phyloP scores from a whole-genome alignment of 768 basidiomycete genomes.

The Psilocybe tampanensis region DNA sequence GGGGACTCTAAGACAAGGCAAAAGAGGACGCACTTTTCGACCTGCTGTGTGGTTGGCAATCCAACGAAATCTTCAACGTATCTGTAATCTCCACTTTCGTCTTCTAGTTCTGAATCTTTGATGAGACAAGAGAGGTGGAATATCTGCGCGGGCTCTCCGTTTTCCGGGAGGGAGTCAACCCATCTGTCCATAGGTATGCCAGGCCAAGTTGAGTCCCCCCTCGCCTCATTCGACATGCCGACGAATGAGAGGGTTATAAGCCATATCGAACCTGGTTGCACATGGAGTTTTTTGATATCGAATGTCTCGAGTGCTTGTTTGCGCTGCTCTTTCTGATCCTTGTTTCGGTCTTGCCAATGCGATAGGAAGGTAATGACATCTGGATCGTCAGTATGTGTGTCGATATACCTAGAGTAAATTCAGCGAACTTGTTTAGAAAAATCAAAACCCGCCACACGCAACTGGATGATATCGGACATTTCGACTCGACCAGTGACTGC shows the following conservation, averaged over 20 bases:
- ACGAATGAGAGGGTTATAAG: slow-evolving; percentile 4
- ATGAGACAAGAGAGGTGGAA: slow-evolving; percentile 12
- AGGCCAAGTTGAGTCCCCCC: not conserved
- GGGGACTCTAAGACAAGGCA: not conserved
- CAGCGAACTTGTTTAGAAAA: not conserved
- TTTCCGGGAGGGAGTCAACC: not conserved
- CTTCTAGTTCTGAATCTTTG: slow-evolving; percentile 1
- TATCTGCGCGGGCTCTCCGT: not conserved
- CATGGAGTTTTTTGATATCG: not conserved
- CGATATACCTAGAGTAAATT: slow-evolving; percentile 1
- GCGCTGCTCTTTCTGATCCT: not conserved
- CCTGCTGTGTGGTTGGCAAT: slow-evolving; percentile 7
- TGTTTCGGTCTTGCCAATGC: not conserved
- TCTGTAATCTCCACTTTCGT: slow-evolving; percentile 6
- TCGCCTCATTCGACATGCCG: slow-evolving; percentile 6
- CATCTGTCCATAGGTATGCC: not conserved
- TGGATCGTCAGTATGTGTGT: slow-evolving; percentile 6
- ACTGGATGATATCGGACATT: not conserved
- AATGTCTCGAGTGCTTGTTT: not conserved
- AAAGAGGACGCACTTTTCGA: slow-evolving; percentile 3
- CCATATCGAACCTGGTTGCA: slow-evolving; percentile 4
- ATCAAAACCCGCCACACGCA: too few relatives aligned
- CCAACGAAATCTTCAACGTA: slow-evolving; percentile 12
- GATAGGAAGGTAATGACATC: slow-evolving; percentile 4
- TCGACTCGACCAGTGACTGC: slow-evolving; percentile 7